These are phyloP conservation scores for Termitomyces sp. DNA, from an alignment of 768 basidiomycete genomes.

Conservation along the genomic window DNA sequence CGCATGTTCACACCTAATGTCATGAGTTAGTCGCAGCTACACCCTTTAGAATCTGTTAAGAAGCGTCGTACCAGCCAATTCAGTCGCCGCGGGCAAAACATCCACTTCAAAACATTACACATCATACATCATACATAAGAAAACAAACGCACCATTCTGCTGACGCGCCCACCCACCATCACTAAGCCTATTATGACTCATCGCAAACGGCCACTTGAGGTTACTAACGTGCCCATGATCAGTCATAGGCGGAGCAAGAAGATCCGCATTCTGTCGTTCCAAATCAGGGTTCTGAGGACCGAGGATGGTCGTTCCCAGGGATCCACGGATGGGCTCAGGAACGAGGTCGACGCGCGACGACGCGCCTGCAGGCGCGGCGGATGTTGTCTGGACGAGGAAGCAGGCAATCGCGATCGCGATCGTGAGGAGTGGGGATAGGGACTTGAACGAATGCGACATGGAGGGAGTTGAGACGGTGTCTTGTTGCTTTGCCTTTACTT, in stretches of 20 bases:
- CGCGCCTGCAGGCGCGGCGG: slow-evolving; percentile 3
- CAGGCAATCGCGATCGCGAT: background rate
- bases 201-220: slow-evolving; percentile 59
- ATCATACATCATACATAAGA: no score
- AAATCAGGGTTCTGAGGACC: slow-evolving; percentile 55
- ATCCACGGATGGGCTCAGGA: slow-evolving; percentile 36
- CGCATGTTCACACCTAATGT: slow-evolving; percentile 49
- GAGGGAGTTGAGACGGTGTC: background rate
- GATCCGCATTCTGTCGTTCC: slow-evolving; percentile 53
- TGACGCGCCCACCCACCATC: slow-evolving; percentile 66
- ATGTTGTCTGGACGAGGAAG: background rate
- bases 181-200: slow-evolving; percentile 56
- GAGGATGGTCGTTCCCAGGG: slow-evolving; percentile 41
- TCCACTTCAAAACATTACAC: slow-evolving; percentile 25
- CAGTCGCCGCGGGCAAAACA: slow-evolving; percentile 44
- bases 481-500: no score
- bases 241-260: slow-evolving; percentile 57
- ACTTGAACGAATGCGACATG: slow-evolving; percentile 1
- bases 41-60: no score
- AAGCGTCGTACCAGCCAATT: slow-evolving; percentile 24
- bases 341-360: background rate
- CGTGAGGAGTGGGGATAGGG: background rate
- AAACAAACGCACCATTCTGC: slow-evolving; percentile 36
- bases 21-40: no score
- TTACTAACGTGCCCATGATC: slow-evolving; percentile 54